Conservation (phyloP, 768 basidiomycete genomes). For the Gloeophyllum trabeum region DNA sequence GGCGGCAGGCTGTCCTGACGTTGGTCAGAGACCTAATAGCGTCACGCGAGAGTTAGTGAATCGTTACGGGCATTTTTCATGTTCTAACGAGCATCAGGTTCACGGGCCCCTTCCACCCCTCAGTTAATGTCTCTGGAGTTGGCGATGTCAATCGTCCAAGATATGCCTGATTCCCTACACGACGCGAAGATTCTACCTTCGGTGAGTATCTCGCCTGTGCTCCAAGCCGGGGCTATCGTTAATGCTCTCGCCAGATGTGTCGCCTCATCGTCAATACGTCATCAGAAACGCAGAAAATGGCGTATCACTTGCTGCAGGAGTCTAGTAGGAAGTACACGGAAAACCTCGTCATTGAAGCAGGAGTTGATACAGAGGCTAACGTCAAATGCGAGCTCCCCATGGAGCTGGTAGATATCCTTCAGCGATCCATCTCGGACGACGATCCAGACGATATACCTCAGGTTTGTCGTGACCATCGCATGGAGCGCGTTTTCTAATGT, state of each 20-base stretch:
- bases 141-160: slow-evolving; percentile 56
- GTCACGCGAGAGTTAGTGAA: slow-evolving; percentile 35
- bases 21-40: slow-evolving; percentile 53
- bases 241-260: slow-evolving; percentile 45
- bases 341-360: slow-evolving; percentile 77
- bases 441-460: slow-evolving; percentile 24
- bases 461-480: slow-evolving; percentile 2
- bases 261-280: slow-evolving; percentile 62
- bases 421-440: slow-evolving; percentile 30
- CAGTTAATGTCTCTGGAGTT: slow-evolving; percentile 57
- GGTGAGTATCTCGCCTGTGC: slow-evolving; percentile 22
- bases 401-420: slow-evolving; percentile 57
- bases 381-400: slow-evolving; percentile 46
- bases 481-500: not conserved
- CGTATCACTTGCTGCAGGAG: slow-evolving; percentile 58
- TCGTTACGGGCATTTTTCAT: not conserved
- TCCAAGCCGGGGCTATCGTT: not conserved
- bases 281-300: slow-evolving; percentile 61
- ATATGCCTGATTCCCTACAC: slow-evolving; percentile 51
- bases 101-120: slow-evolving; percentile 33
- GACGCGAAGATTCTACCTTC: slow-evolving; percentile 53
- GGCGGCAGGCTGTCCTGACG: slow-evolving; percentile 37
- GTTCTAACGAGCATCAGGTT: slow-evolving; percentile 8
- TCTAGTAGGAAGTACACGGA: slow-evolving; percentile 73
- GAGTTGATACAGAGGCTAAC: slow-evolving; percentile 55